A percentile compares a stretch with the other conserved stretches of the same genome.
Evolutionary conservation across 169 alveolate genomes (phyloP).

Genomic region (Eimeria tenella): DNA sequence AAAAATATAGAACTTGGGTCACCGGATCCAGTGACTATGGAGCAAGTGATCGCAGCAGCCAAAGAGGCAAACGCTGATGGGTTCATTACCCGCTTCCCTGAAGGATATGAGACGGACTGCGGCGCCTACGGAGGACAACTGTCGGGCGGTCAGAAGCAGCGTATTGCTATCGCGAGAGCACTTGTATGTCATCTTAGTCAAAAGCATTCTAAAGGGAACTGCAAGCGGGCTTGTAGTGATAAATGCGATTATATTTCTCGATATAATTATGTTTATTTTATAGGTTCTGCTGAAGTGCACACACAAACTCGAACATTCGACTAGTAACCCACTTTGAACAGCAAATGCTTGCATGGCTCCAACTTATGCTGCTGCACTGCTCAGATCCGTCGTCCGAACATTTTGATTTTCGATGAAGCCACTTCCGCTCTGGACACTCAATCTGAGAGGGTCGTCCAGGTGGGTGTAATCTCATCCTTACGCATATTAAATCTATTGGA

Average conservation of each 20-base stretch:
- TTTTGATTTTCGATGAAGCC: constrained; percentile 96
- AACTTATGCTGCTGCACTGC: not conserved
- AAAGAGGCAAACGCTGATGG: constrained; percentile 88
- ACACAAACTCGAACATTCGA: too few relatives aligned
- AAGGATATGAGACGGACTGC: constrained; percentile 85
- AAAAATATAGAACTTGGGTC: constrained; percentile 88
- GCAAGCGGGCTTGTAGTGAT: too few relatives aligned
- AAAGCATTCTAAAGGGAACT: not conserved
- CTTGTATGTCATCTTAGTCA: not conserved
- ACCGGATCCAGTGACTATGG: constrained; percentile 15
- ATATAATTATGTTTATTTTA: too few relatives aligned
- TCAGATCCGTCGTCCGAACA: constrained; percentile 84
- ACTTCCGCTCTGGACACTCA: constrained; percentile 92
- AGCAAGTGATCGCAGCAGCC: constrained; percentile 87
- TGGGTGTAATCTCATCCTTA: constrained; percentile 11
- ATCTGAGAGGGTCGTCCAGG: constrained; percentile 79
- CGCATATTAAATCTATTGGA: not conserved
- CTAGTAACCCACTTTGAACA: too few relatives aligned
- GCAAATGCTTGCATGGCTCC: too few relatives aligned
- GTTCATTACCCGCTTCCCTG: constrained; percentile 87
- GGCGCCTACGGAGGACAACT: constrained; percentile 86
- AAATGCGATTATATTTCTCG: not conserved
- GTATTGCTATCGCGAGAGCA: constrained; percentile 89
- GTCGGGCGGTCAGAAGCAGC: constrained; percentile 88
- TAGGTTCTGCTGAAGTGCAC: too few relatives aligned